A percentile compares a stretch with the other conserved stretches of the same genome.
phyloP scores from a whole-genome alignment of 208 protist species.

The Leishmania tropica region DNA sequence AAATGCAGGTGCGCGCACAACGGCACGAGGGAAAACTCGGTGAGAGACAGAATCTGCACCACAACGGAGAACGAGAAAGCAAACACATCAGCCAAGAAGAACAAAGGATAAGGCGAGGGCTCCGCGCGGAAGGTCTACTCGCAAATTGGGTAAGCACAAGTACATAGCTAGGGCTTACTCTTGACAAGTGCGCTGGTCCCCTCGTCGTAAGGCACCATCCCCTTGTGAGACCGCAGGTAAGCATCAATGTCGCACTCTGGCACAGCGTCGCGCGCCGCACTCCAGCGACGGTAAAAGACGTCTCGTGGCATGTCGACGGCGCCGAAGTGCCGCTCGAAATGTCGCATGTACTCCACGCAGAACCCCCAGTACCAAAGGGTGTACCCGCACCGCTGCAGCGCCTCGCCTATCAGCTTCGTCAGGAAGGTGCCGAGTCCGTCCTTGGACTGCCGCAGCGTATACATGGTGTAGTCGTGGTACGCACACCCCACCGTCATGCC shows the following conservation, averaged over 20 bases:
- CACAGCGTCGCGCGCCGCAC: constrained; percentile 30
- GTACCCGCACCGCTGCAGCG: constrained; percentile 76
- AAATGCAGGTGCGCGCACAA: background rate
- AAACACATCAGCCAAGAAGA: background rate
- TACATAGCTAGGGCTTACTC: background rate
- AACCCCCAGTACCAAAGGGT: constrained; percentile 84
- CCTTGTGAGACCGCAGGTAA: constrained; percentile 44
- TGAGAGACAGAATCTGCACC: background rate
- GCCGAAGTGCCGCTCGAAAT: constrained; percentile 61
- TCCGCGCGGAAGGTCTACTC: background rate
- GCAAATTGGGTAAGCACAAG: no score
- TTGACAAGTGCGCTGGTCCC: background rate
- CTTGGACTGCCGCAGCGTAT: constrained; percentile 34
- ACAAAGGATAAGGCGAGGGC: background rate
- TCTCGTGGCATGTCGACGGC: constrained; percentile 31
- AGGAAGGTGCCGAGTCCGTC: constrained; percentile 55
- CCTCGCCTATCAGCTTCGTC: constrained; percentile 72
- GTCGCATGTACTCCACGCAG: constrained; percentile 64
- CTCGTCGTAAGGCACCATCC: constrained; percentile 49
- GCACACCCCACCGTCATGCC: constrained; percentile 60
- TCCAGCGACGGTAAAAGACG: constrained; percentile 61
- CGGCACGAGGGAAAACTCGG: background rate
- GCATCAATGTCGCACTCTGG: constrained; percentile 34
- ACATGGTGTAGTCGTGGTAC: constrained; percentile 88
- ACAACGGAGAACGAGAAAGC: background rate